These are phyloP conservation scores for Collybia sordida DNA, from an alignment of 768 basidiomycete species.

Conservation along the genomic window DNA sequence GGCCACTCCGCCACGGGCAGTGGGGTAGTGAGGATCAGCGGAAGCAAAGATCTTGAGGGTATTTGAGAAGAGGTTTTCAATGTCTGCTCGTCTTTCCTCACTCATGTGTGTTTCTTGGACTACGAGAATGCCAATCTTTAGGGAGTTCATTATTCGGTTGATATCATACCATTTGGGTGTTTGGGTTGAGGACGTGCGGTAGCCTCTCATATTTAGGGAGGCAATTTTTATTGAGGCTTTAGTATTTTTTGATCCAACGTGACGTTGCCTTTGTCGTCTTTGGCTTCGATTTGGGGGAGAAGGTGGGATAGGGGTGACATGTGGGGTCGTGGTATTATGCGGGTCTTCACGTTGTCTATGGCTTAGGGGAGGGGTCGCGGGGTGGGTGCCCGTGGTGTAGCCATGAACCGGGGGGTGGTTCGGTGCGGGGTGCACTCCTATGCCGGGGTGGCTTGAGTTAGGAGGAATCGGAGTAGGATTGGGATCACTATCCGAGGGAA, in stretches of 20 bases:
- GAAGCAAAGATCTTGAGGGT: slow-evolving; percentile 18
- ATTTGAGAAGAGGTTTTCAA: slow-evolving; percentile 4
- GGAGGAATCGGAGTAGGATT: no score
- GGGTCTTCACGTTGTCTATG: no score
- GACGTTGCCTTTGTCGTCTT: no score
- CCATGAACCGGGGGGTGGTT: no score
- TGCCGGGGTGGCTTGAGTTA: no score
- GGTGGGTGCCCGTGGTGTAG: no score
- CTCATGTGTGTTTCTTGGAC: slow-evolving; percentile 32
- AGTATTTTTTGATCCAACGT: slow-evolving; percentile 7
- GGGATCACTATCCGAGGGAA: no score
- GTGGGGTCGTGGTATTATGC: no score
- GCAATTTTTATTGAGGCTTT: slow-evolving; percentile 14
- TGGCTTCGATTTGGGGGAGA: no score
- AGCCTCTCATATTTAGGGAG: slow-evolving; percentile 24
- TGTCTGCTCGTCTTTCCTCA: not conserved
- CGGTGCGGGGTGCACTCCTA: no score
- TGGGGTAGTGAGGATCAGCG: slow-evolving; percentile 11
- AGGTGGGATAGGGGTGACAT: no score
- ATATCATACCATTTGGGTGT: slow-evolving; percentile 23
- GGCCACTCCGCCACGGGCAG: slow-evolving; percentile 29
- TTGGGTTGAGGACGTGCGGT: not conserved
- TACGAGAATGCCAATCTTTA: slow-evolving; percentile 25
- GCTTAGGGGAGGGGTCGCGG: no score
- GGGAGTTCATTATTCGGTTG: slow-evolving; percentile 20